Evolutionary conservation across 208 protist species (phyloP), one percentile per base, ranked within the genome.

Genomic region (Leishmania lainsoni): DNA sequence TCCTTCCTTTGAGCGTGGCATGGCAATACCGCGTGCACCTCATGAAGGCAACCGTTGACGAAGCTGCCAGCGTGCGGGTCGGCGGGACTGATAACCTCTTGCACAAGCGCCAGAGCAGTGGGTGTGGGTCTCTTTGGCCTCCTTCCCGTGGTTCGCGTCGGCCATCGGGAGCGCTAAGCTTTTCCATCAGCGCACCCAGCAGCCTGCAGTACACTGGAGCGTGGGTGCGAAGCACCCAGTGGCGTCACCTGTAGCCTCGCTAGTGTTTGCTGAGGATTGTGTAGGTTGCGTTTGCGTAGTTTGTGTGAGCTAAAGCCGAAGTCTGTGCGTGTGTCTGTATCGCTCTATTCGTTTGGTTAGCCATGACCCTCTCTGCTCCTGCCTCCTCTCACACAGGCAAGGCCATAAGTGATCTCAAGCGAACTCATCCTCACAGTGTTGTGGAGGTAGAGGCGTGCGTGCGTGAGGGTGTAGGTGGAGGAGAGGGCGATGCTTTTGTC

Each of bases 171-270:
- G 69, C 22, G 42, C 48, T 51, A 29, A 59, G 39, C n/a, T 32
- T 9, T 17, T 51, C 26, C n/a, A 39, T 39, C 20, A n/a, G 45
- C 35, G 22, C 35, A 17, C 66, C 58, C 35, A 29, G n/a, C 35
- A 59, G 35, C 5, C 66, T 75, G 2, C 61, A 45, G 39, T 85
- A 78, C 73, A 68, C 29, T 51, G 82, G 82, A 8, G 54, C 73
- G 49, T 85, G 82, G 82, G 73, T 81, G 17, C 49, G 52, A 2
- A 78, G 76, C 45, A 63, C 63, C 4, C 58, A 78, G 35, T 85
- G 82, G 82, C 73, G 66, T 16, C 29, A 65, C 74, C n/a, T 77
- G 12, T 77, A 73, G 48, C 22, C 39, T 26, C 6, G n/a, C 26
- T 35, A 48, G 26, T n/a, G 69, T 3, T 22, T 3, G 6, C 26